Conservation (phyloP, 139 green algal genomes). For the Pleodorina starrii region DNA sequence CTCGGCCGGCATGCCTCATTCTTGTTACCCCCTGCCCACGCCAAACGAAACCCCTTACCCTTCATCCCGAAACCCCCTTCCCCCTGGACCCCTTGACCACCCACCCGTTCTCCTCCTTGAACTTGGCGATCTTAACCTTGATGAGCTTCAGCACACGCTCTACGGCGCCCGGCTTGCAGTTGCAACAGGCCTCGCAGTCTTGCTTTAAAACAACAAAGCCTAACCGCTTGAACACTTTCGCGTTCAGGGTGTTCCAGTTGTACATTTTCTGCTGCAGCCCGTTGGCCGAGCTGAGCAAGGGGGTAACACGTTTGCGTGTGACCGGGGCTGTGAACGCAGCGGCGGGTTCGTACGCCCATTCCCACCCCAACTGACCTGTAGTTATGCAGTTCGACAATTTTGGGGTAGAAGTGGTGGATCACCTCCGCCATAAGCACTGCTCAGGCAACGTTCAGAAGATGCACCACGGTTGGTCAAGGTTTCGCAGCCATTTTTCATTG, state of each 20-base stretch:
- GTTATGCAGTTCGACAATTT: conserved; percentile 95
- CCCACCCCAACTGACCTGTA: conserved; percentile 84
- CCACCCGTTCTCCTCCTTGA: conserved; percentile 53
- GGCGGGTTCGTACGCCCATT: background rate
- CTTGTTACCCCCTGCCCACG: too few relatives aligned
- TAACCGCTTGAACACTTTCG: conserved; percentile 87
- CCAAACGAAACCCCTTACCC: background rate
- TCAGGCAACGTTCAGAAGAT: background rate
- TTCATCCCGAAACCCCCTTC: background rate
- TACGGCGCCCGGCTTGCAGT: conserved; percentile 77
- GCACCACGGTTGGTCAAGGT: background rate
- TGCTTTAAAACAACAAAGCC: conserved; percentile 77
- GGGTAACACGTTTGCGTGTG: too few relatives aligned
- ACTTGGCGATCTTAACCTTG: conserved; percentile 73
- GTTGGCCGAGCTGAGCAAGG: conserved; percentile 79
- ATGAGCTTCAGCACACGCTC: conserved; percentile 91
- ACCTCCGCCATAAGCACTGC: conserved; percentile 94
- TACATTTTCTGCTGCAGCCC: conserved; percentile 92
- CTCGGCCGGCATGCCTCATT: too few relatives aligned
- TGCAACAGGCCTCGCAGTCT: conserved; percentile 75
- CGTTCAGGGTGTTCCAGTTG: conserved; percentile 97
- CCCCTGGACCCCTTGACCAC: background rate
- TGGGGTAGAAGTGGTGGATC: conserved; percentile 87
- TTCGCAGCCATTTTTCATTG: background rate
- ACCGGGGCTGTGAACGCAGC: too few relatives aligned